phyloP scores from a whole-genome alignment of 208 protist species.

The Leishmania martiniquensis region DNA sequence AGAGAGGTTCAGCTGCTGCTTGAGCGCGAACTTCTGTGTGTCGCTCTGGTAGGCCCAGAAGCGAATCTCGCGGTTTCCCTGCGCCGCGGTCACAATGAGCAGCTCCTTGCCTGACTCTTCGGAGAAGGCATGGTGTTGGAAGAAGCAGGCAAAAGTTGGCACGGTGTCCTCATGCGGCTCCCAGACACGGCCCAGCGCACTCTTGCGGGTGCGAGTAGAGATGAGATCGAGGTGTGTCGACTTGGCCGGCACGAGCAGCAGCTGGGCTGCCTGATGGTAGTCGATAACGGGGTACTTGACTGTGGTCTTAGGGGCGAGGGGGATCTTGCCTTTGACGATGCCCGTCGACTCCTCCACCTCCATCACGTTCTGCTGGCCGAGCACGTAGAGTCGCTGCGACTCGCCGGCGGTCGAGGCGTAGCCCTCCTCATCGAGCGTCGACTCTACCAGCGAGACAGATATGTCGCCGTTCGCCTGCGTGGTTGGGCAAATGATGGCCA shows the following conservation, averaged over 20 bases:
- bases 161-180: conserved; percentile 76
- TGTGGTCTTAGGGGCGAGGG: conserved; percentile 58
- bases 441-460: conserved; percentile 41
- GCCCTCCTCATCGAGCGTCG: conserved; percentile 55
- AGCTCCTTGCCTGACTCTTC: conserved; percentile 56
- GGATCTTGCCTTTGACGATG: conserved; percentile 35
- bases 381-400: conserved; percentile 58
- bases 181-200: conserved; percentile 74
- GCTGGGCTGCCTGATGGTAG: conserved; percentile 58
- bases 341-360: conserved; percentile 68
- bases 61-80: conserved; percentile 82
- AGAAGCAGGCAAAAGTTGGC: conserved; percentile 87
- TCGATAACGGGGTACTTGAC: conserved; percentile 70
- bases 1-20: conserved; percentile 80
- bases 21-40: conserved; percentile 76
- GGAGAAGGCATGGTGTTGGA: conserved; percentile 58
- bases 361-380: conserved; percentile 65
- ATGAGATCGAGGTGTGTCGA: conserved; percentile 78
- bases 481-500: conserved; percentile 64
- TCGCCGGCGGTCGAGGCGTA: conserved; percentile 65
- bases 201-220: conserved; percentile 60
- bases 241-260: conserved; percentile 77
- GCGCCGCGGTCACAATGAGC: conserved; percentile 77
- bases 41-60: conserved; percentile 79
- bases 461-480: conserved; percentile 78